Evolutionary conservation across 1,284 basidiomycete species (phyloP).

Genomic region (Heliocybe sulcata): DNA sequence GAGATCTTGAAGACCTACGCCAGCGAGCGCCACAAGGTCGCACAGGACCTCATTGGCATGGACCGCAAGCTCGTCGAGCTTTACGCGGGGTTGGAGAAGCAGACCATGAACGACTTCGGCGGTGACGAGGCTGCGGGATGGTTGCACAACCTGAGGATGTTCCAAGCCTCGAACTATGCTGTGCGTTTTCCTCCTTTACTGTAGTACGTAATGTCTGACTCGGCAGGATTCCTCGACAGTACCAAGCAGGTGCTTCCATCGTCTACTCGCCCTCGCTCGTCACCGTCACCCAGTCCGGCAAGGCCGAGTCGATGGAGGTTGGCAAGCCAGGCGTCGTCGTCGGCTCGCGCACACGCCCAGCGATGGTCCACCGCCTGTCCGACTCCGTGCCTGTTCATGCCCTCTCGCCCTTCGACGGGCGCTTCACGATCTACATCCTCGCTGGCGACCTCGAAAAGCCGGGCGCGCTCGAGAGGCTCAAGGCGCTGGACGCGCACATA

Average conservation of each 20-base stretch:
- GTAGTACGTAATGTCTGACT: background rate
- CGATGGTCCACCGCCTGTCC: slow-evolving; percentile 7
- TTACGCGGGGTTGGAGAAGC: slow-evolving; percentile 8
- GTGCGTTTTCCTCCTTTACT: slow-evolving; percentile 1
- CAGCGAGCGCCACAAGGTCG: slow-evolving; percentile 7
- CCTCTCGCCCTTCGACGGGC: slow-evolving; percentile 14
- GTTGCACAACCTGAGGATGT: slow-evolving; percentile 2
- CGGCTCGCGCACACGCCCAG: slow-evolving; percentile 9
- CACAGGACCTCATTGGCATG: slow-evolving; percentile 6
- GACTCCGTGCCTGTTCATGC: slow-evolving; percentile 7
- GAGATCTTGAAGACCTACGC: slow-evolving; percentile 7
- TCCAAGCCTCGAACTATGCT: slow-evolving; percentile 8
- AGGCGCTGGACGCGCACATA: slow-evolving; percentile 13
- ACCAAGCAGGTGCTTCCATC: slow-evolving; percentile 7
- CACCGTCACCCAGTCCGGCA: background rate
- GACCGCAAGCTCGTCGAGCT: slow-evolving; percentile 7
- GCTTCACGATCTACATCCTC: slow-evolving; percentile 17
- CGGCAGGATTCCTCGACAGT: too few relatives aligned
- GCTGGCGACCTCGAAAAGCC: slow-evolving; percentile 13
- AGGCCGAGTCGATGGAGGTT: slow-evolving; percentile 2
- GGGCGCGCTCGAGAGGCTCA: slow-evolving; percentile 7
- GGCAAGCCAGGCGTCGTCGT: slow-evolving; percentile 6
- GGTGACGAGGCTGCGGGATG: slow-evolving; percentile 6
- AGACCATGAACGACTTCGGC: slow-evolving; percentile 6
- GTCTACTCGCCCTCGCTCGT: slow-evolving; percentile 5